A percentile compares a stretch with the other conserved stretches of the same genome.
phyloP scores from a whole-genome alignment of 768 basidiomycete species.

The Lactarius akahatsu region DNA sequence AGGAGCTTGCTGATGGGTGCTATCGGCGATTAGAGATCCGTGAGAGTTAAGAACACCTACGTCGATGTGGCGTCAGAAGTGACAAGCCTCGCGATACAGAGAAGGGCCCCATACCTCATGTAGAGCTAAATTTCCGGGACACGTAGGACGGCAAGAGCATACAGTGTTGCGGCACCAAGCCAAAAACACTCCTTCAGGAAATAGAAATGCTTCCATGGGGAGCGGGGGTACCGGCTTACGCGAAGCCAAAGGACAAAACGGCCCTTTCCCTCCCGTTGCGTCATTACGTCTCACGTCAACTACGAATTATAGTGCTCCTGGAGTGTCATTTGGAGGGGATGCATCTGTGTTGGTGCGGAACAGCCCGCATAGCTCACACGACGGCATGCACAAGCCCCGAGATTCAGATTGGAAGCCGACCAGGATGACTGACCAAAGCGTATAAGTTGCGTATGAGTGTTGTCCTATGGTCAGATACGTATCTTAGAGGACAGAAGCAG shows the following conservation, averaged over 20 bases:
- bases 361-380: background rate
- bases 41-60: conserved; percentile 9
- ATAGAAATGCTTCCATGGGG: conserved; percentile 1
- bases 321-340: conserved; percentile 7
- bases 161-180: background rate
- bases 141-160: conserved; percentile 9
- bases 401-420: background rate
- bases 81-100: conserved; percentile 11
- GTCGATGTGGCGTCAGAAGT: conserved; percentile 3
- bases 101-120: background rate
- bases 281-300: conserved; percentile 23
- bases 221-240: conserved; percentile 10
- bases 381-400: background rate
- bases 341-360: background rate
- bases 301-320: conserved; percentile 2
- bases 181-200: conserved; percentile 1
- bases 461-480: background rate
- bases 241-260: conserved; percentile 8
- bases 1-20: background rate
- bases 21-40: conserved; percentile 17
- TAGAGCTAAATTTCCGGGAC: conserved; percentile 11
- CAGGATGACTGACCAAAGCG: background rate
- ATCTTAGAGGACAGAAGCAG: background rate
- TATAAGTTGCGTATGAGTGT: background rate
- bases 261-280: background rate